Conservation (phyloP, 2,329 filamentous ascomycete species). For the Cladobotryum protrusum region DNA sequence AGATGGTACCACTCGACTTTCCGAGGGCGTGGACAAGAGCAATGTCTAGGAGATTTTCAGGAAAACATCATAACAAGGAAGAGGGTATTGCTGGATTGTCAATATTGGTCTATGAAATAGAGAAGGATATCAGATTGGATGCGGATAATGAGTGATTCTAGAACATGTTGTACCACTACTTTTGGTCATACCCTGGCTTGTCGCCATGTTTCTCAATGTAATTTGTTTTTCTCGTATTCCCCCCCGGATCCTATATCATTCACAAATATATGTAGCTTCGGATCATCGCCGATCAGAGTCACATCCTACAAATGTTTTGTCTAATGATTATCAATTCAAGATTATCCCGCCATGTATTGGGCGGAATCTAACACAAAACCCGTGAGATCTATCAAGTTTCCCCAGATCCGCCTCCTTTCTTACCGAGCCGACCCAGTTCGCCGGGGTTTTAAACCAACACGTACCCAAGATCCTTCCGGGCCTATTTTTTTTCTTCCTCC, state of each 20-base stretch:
- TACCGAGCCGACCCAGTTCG: too few species aligned
- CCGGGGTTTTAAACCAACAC: neutral
- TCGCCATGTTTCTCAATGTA: neutral
- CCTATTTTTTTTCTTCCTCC: conserved; percentile 3
- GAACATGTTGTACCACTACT: neutral
- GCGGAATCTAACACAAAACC: neutral
- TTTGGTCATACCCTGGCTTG: neutral
- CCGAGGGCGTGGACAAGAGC: conserved; percentile 2
- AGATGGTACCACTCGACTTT: neutral
- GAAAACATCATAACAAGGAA: neutral
- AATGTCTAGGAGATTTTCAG: neutral
- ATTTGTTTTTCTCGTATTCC: too few species aligned
- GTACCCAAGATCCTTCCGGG: conserved; percentile 11
- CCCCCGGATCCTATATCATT: too few species aligned
- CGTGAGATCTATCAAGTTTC: neutral
- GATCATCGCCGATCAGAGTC: too few species aligned
- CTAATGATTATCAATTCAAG: too few species aligned
- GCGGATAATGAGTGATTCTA: neutral
- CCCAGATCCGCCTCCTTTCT: too few species aligned
- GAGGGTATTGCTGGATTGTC: neutral
- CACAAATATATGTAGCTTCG: too few species aligned
- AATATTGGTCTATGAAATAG: neutral
- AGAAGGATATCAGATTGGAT: neutral
- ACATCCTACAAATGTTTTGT: too few species aligned
- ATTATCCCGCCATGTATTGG: too few species aligned